A percentile compares a stretch with the other conserved stretches of the same genome.
These are phyloP conservation scores for Plasmodium fragile DNA, from an alignment of 169 alveolate genomes.

Conservation along the genomic window DNA sequence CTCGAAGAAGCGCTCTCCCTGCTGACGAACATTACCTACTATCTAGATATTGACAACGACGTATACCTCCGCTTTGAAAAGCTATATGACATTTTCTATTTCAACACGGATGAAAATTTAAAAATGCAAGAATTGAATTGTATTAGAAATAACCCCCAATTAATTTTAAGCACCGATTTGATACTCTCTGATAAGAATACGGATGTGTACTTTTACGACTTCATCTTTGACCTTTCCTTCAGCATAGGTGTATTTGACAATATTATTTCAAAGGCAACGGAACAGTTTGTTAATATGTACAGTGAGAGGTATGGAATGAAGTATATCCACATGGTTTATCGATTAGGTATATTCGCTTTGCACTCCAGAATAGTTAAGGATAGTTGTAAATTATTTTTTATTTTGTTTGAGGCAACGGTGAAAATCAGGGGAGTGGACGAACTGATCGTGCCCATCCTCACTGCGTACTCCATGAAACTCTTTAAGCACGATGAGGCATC, in stretches of 20 bases:
- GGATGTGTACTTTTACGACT: conserved; percentile 65
- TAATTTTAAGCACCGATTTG: conserved; percentile 41
- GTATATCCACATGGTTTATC: conserved; percentile 53
- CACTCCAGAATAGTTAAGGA: conserved; percentile 60
- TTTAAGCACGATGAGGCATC: conserved; percentile 65
- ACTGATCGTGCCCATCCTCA: conserved; percentile 32
- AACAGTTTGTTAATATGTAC: conserved; percentile 37
- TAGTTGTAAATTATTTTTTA: conserved; percentile 45
- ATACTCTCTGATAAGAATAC: conserved; percentile 36
- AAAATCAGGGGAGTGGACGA: conserved; percentile 58
- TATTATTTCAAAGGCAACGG: conserved; percentile 52
- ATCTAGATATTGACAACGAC: conserved; percentile 61
- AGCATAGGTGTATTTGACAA: conserved; percentile 64
- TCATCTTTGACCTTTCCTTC: conserved; percentile 51
- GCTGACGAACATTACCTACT: conserved; percentile 61
- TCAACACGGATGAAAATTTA: conserved; percentile 55
- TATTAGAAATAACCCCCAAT: conserved; percentile 52
- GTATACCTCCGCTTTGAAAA: conserved; percentile 69
- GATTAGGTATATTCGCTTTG: conserved; percentile 73
- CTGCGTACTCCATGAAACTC: conserved; percentile 52
- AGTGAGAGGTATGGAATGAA: conserved; percentile 54
- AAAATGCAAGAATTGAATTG: conserved; percentile 27
- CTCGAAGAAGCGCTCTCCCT: conserved; percentile 59
- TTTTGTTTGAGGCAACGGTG: conserved; percentile 66
- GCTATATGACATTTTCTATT: conserved; percentile 59